Percentiles rank a stretch among this genome's conserved stretches.
phyloP scores from a whole-genome alignment of 2,329 filamentous ascomycete species.

The Cadophora gregata region DNA sequence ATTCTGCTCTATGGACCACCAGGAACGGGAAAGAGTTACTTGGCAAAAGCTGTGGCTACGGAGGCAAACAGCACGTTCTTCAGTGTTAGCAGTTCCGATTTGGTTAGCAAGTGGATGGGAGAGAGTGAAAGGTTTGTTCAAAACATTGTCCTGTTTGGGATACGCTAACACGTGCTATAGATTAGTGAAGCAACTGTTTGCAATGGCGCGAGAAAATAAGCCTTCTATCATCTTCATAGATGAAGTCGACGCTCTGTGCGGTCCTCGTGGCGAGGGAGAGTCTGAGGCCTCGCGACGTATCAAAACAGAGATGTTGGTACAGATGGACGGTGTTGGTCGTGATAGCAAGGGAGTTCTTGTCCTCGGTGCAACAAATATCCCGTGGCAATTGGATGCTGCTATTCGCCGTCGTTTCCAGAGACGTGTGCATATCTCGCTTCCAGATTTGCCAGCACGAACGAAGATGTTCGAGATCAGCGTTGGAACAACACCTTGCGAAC shows the following conservation, averaged over 20 bases:
- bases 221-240: constrained; percentile 99
- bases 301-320: constrained; percentile 97
- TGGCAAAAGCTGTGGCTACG: constrained; percentile 96
- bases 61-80: constrained; percentile 99
- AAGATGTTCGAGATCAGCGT: constrained; percentile 85
- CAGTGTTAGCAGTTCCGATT: constrained; percentile 94
- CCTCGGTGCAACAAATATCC: constrained; percentile 95
- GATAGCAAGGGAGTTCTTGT: constrained; percentile 94
- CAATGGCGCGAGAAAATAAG: constrained; percentile 97
- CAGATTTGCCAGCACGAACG: constrained; percentile 84
- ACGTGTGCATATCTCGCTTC: constrained; percentile 92
- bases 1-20: constrained; percentile 96
- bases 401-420: constrained; percentile 96
- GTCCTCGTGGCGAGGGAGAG: constrained; percentile 90
- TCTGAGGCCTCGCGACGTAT: constrained; percentile 96
- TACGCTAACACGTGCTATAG: constrained; percentile 26
- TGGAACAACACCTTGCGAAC: constrained; percentile 88
- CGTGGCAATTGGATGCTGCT: constrained; percentile 96
- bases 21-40: constrained; percentile 95
- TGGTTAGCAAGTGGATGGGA: constrained; percentile 99
- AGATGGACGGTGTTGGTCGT: constrained; percentile 98
- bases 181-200: constrained; percentile 94
- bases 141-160: background rate
- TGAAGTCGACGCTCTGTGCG: constrained; percentile 95
- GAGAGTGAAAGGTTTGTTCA: constrained; percentile 85